Evolutionary conservation across 2,329 filamentous ascomycete genomes (phyloP).

Genomic region (Pseudogymnoascus sp.): DNA sequence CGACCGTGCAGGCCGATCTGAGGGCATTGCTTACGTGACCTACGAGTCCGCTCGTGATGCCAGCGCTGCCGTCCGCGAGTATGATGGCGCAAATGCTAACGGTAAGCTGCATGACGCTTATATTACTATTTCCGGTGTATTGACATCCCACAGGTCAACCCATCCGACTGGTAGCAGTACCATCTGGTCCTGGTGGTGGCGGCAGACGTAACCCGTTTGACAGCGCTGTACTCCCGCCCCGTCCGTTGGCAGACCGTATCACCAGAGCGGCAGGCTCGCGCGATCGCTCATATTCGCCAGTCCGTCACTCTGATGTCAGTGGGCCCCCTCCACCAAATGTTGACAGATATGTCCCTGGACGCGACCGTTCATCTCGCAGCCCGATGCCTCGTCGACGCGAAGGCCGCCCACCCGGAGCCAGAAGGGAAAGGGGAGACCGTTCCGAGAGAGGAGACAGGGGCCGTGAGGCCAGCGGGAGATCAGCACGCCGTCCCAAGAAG

Average conservation of each 20-base stretch:
- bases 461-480: conserved; percentile 37
- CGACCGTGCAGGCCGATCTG: conserved; percentile 80
- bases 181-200: conserved; percentile 33
- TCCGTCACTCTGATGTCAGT: conserved; percentile 29
- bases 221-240: conserved; percentile 44
- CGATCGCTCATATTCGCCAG: conserved; percentile 54
- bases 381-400: conserved; percentile 46
- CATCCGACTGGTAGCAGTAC: conserved; percentile 63
- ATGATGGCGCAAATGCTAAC: conserved; percentile 84
- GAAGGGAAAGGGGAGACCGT: conserved; percentile 29
- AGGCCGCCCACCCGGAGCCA: conserved; percentile 43
- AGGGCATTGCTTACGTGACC: conserved; percentile 75
- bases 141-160: conserved; percentile 53
- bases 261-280: conserved; percentile 42
- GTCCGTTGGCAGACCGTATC: conserved; percentile 53
- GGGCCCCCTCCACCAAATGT: conserved; percentile 27
- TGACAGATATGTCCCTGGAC: conserved; percentile 28
- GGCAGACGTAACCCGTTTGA: conserved; percentile 48
- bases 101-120: conserved; percentile 35
- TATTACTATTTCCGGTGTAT: background rate
- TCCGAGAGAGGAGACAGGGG: conserved; percentile 30
- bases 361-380: conserved; percentile 43
- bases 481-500: conserved; percentile 60
- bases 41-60: conserved; percentile 68
- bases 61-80: conserved; percentile 65